Evolutionary conservation across 2,329 filamentous ascomycete species (phyloP).

Genomic region (Nothomitra cinnamomea): DNA sequence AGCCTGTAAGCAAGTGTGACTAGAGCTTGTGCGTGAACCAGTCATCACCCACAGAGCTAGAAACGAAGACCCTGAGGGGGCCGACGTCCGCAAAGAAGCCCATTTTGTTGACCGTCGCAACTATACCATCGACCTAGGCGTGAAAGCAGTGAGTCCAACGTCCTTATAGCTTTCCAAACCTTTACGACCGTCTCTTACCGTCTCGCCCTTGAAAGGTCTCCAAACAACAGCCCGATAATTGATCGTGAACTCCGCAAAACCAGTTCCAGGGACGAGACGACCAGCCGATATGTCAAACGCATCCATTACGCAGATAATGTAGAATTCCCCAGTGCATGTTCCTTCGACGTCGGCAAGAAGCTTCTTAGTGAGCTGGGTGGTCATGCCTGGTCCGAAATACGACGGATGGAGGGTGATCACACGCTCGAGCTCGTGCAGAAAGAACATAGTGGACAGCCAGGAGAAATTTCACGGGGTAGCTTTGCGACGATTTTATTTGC

Average conservation of each 20-base stretch:
- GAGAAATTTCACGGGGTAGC: not conserved
- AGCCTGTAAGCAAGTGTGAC: constrained; percentile 15
- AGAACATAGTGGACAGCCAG: constrained; percentile 55
- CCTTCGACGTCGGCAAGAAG: constrained; percentile 89
- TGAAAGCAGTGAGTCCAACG: not conserved
- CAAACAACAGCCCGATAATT: constrained; percentile 92
- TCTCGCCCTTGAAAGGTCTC: constrained; percentile 96
- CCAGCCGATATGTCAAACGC: constrained; percentile 89
- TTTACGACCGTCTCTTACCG: constrained; percentile 39
- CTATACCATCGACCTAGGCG: constrained; percentile 74
- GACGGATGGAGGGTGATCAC: constrained; percentile 90
- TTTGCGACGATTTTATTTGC: not conserved
- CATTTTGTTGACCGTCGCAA: constrained; percentile 77
- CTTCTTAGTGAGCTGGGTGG: constrained; percentile 76
- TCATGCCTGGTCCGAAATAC: constrained; percentile 89
- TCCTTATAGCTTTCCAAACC: constrained; percentile 3
- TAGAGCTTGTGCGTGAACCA: constrained; percentile 9
- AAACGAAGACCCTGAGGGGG: constrained; percentile 63
- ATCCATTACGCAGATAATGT: constrained; percentile 96
- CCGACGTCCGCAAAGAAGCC: constrained; percentile 82
- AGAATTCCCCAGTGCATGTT: constrained; percentile 87
- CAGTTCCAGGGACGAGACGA: constrained; percentile 78
- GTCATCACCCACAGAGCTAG: constrained; percentile 51
- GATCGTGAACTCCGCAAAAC: constrained; percentile 85
- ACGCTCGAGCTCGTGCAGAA: constrained; percentile 92